Evolutionary conservation across 768 basidiomycete species (phyloP), one percentile per base, ranked within the genome.

Genomic region (Pleurotus platypus): DNA sequence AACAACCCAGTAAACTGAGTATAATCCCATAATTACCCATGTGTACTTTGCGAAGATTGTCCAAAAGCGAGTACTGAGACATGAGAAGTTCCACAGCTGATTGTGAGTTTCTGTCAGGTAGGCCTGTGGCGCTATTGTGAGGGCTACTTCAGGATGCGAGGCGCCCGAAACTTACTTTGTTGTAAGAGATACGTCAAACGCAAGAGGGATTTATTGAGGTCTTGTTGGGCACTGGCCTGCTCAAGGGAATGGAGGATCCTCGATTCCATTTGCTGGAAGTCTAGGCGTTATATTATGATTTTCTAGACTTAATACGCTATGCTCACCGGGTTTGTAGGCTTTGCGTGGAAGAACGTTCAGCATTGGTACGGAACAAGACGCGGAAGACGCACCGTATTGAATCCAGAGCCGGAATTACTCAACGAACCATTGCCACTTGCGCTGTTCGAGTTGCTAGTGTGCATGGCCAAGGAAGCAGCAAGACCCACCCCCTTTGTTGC

Each of bases 11-110:
- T 46, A 99, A 78, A 65, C 92, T 93, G 27, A 98, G 81, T 40
- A 99, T 87, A 42, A 95, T 76, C 49, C 93, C 86, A 67, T 97
- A 99, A 62, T 90, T 94, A 45, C 97, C 97, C 77, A 88, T 83
- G 61, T 96, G 84, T 1, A 95, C 95, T 64, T 89, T 95, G 46
- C 93, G 86, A 12, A 97, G 76, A 64, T 86, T 90, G 55, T 98
- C 94, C 37, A 98, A 74, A 1, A 98, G 73, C 0, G 83, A 70
- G 0, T 94, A 89, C 39, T 93, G 87, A 0, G 83, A 77, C 70
- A 95, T 85, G 2, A 99, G 80, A 15, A 97, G 78, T 59, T 90
- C 85, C 27, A 98, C 89, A 0, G 92, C 93, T 6, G 88, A 88
- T 61, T 90, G 84, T 0, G 90, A 85, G 54, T 83, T 83, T 62